phyloP scores from a whole-genome alignment of 1,284 basidiomycete species.

The Naganishia sp. region DNA sequence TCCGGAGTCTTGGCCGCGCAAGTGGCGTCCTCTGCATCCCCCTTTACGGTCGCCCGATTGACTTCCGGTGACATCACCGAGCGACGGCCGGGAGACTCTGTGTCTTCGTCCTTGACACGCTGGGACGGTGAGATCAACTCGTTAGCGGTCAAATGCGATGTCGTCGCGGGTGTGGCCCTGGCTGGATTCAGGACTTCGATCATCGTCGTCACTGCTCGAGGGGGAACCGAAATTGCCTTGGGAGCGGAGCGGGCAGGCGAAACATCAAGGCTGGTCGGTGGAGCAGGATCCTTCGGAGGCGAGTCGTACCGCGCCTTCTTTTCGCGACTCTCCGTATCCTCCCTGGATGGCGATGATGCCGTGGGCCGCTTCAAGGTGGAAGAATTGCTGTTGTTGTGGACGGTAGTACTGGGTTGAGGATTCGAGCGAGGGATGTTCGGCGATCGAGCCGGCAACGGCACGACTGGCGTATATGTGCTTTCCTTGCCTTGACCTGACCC shows the following conservation, averaged over 20 bases:
- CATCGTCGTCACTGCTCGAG: constrained; percentile 40
- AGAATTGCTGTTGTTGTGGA: background rate
- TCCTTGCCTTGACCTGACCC: constrained; percentile 34
- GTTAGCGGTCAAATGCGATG: constrained; percentile 2
- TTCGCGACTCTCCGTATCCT: constrained; percentile 37
- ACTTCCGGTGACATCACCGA: background rate
- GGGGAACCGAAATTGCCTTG: constrained; percentile 26
- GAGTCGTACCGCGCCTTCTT: constrained; percentile 35
- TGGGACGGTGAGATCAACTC: constrained; percentile 2
- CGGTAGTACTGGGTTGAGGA: constrained; percentile 21
- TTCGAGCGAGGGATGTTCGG: constrained; percentile 14
- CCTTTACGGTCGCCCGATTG: background rate
- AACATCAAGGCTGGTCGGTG: background rate
- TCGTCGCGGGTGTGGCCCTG: constrained; percentile 19
- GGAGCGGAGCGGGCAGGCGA: constrained; percentile 17
- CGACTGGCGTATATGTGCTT: constrained; percentile 18
- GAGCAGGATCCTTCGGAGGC: background rate
- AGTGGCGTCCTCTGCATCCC: background rate
- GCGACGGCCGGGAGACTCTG: constrained; percentile 3
- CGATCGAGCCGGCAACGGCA: background rate
- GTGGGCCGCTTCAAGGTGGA: constrained; percentile 7
- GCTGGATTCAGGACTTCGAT: constrained; percentile 51
- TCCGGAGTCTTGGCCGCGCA: too few relatives aligned
- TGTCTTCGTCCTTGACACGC: constrained; percentile 10
- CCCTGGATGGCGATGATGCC: constrained; percentile 31